These are phyloP conservation scores for Bryoglossum gracile DNA, from an alignment of 495 filamentous ascomycete genomes.

Conservation along the genomic window DNA sequence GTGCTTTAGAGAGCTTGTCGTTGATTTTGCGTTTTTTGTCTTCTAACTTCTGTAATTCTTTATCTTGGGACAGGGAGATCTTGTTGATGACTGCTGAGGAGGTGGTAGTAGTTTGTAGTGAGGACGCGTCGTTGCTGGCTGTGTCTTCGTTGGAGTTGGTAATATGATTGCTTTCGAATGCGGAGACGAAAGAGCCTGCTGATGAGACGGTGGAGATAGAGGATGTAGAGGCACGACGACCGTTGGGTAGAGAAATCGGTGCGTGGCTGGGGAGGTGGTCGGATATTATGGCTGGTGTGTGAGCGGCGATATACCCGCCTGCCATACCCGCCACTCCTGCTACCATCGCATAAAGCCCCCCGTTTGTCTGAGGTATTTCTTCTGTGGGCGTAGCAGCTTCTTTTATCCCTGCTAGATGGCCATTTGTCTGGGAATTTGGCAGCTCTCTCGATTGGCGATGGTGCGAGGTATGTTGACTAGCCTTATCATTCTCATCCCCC, in stretches of 20 bases:
- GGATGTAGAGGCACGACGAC: conserved; percentile 27
- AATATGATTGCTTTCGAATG: conserved; percentile 28
- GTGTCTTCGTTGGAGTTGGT: conserved; percentile 22
- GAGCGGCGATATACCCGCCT: conserved; percentile 33
- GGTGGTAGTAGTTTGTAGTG: conserved; percentile 21
- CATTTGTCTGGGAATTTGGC: conserved; percentile 30
- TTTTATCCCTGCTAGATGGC: conserved; percentile 29
- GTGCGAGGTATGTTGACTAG: background rate
- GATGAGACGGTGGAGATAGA: conserved; percentile 24
- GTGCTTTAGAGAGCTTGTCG: conserved; percentile 53
- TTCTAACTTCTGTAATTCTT: conserved; percentile 58
- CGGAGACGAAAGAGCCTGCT: conserved; percentile 39
- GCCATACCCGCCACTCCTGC: conserved; percentile 37
- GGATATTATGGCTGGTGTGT: conserved; percentile 28
- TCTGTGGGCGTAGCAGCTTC: conserved; percentile 2
- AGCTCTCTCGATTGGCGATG: conserved; percentile 16
- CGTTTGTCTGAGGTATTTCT: conserved; percentile 19
- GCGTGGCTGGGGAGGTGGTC: conserved; percentile 39
- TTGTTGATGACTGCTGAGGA: background rate
- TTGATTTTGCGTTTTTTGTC: conserved; percentile 62
- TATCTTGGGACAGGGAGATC: conserved; percentile 24
- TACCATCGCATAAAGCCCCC: conserved; percentile 45
- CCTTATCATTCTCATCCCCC: conserved; percentile 17
- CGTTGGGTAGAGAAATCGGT: conserved; percentile 1
- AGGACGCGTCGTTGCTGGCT: conserved; percentile 15